These are phyloP conservation scores for Hanseniaspora opuntiae DNA, from an alignment of 805 yeast species.

Conservation along the genomic window DNA sequence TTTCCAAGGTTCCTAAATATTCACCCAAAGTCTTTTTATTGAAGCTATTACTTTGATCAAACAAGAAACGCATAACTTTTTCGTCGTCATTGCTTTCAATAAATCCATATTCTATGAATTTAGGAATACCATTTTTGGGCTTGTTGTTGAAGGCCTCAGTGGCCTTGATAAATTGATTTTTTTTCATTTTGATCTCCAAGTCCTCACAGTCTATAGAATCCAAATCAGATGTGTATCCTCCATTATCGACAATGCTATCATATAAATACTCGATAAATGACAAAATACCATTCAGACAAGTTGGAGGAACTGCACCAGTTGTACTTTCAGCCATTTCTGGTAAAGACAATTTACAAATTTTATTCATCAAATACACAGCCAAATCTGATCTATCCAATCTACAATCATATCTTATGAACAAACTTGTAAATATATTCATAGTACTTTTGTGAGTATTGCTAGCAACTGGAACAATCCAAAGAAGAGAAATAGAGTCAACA, in stretches of 20 bases:
- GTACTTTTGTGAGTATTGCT: constrained; percentile 27
- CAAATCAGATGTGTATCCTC: not conserved
- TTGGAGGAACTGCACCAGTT: constrained; percentile 81
- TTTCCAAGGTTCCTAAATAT: constrained; percentile 62
- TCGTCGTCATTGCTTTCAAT: constrained; percentile 39
- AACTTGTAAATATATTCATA: constrained; percentile 37
- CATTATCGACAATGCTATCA: constrained; percentile 28
- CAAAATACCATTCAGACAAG: constrained; percentile 78
- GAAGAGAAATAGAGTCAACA: constrained; percentile 67
- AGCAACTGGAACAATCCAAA: constrained; percentile 65
- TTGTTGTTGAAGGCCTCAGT: constrained; percentile 63
- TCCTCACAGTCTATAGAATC: constrained; percentile 17
- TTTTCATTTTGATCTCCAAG: constrained; percentile 29
- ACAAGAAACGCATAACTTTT: constrained; percentile 65
- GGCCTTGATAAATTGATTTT: constrained; percentile 65
- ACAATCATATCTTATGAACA: constrained; percentile 80
- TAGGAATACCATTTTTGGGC: constrained; percentile 61
- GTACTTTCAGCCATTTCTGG: constrained; percentile 74
- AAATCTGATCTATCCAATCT: constrained; percentile 76
- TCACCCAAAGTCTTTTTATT: constrained; percentile 85
- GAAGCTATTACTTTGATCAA: constrained; percentile 63
- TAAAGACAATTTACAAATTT: constrained; percentile 61
- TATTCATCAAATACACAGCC: constrained; percentile 50
- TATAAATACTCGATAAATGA: constrained; percentile 53
- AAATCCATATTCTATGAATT: constrained; percentile 52